Base-by-base conservation (phyloP, 2,329 filamentous ascomycete species). In the Xylariaceae sp. region DNA sequence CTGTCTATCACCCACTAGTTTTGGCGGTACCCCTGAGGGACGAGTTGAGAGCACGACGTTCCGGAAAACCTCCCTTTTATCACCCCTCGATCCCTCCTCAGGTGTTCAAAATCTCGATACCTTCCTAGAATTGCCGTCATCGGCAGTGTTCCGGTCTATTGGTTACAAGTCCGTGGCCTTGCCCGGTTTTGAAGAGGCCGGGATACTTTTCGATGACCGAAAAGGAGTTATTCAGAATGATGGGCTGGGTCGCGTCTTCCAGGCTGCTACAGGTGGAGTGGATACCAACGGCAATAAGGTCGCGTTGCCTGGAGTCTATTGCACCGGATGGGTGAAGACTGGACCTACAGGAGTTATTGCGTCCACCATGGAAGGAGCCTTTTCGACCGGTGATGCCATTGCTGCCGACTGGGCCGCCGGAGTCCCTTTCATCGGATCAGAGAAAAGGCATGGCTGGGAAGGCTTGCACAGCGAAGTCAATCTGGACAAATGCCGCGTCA, bases 271-370 rank as follows among this genome's bases (percentile, higher is more conserved):
- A 58, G 61, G 68, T 61, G 48, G 68, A 55, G 45, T 62, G 15
- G 67, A 71, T 64, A 61, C 71, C 64, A 73, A 66, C 64, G 73
- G 60, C 68, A 79, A 55, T 67, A 77, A 65, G 74, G 80, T 62
- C 69, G 77, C 65, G 70, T 83, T 72, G 69, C 84, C 87, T 0
- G 91, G 93, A 0, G 74, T 96, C 34, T 99, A 99, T 75, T 96
- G 92, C 65, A 89, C 93, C 13, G 94, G 94, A 0, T 99, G 94
- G 94, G 92, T 97, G 8, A 97, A 97, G 77, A 84, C 88, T 42
- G 94, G 94, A 0, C 93, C 94, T 0, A 97, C 92, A 0, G 94
- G 94, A 2, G 92, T 97, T 2, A 99, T 99, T 72, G 93, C 93
- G 1, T 92, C 88, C 35, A 99, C 94, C 0, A 96, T 99, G 91